Conservation (phyloP, 768 basidiomycete species). For the Candolleomyces aberdarensis region DNA sequence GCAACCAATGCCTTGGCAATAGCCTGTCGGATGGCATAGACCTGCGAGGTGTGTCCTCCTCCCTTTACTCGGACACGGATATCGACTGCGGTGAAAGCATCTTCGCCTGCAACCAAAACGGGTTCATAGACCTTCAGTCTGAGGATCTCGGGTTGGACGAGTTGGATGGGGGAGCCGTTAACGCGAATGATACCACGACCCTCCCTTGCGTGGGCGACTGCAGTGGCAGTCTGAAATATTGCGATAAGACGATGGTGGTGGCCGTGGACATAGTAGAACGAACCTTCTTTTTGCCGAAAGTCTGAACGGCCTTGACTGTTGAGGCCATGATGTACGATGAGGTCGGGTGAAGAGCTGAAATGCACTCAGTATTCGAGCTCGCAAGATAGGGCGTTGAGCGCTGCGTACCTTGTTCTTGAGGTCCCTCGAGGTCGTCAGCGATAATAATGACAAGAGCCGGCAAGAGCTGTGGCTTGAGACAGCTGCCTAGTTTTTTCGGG, state of each 20-base stretch:
- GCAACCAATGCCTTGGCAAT: conserved; percentile 97
- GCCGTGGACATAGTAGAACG: conserved; percentile 18
- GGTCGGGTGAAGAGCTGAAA: conserved; percentile 24
- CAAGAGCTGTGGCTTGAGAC: conserved; percentile 36
- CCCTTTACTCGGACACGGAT: conserved; percentile 98
- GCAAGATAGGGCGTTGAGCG: conserved; percentile 3
- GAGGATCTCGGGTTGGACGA: conserved; percentile 92
- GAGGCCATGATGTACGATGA: conserved; percentile 57
- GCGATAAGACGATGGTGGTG: background rate
- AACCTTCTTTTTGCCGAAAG: conserved; percentile 99
- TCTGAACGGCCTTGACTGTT: conserved; percentile 90
- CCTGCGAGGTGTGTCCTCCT: conserved; percentile 98
- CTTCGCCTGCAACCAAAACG: conserved; percentile 89
- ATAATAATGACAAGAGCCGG: conserved; percentile 25
- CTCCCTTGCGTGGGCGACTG: conserved; percentile 95
- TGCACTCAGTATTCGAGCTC: conserved; percentile 11
- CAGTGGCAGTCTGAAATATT: conserved; percentile 81
- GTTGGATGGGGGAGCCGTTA: conserved; percentile 95
- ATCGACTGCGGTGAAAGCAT: conserved; percentile 83
- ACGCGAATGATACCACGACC: conserved; percentile 95
- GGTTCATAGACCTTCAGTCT: conserved; percentile 99
- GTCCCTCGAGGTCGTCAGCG: conserved; percentile 40
- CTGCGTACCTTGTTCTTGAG: conserved; percentile 40
- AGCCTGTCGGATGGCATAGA: conserved; percentile 98
- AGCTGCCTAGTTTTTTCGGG: conserved; percentile 38